Evolutionary conservation across 2,329 filamentous ascomycete genomes (phyloP), one percentile per base, ranked within the genome.

Genomic region (Fusarium proliferatum): DNA sequence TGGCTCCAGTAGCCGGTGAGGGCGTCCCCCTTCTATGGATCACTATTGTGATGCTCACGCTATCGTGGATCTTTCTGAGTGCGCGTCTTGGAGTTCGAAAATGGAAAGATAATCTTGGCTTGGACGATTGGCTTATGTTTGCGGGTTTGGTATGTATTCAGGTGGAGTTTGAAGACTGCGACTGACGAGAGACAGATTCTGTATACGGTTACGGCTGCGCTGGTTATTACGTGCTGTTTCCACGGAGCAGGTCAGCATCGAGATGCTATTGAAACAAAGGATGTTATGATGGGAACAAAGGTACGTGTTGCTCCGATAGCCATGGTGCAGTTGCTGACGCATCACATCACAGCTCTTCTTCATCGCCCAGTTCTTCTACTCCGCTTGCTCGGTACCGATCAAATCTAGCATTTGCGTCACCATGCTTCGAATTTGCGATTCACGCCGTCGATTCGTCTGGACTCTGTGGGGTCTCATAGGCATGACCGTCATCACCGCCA

Each of bases 341-440:
- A 4, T 13, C 6, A 2, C 15, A 10, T 3, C 12, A 5, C 16
- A 76, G 73, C 57, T 76, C 13, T 77, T 75, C 38, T 77, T 77
- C 23, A 57, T 77, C 6, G 70, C 73, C 3, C 68, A 77, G 6
- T 67, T 77, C 59, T 73, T 73, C 62, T 77, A 77, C 49, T 46
- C 60, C 6, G 33, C 67, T 6, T 70, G 73, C 21, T 71, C 75
- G 3, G 75, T 77, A 1, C 75, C 75, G 13, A 77, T 80, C 60
- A 80, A 80, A 34, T 8, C 63, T 2, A 79, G 77, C 16, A 80
- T 80, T 23, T 76, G 79, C 42, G 71, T 78, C 3, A 78, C 77
- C 0, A 76, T 80, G 46, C 69, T 80, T 6, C 77, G 79, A 17
- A 80, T 80, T 7, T 69, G 78, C 16, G 73, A 72, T 42, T 8